Percentiles rank a stretch among this genome's conserved stretches.
Evolutionary conservation across 352 stramenopile genomes (phyloP).

Genomic region (Nothophytophthora sp.): DNA sequence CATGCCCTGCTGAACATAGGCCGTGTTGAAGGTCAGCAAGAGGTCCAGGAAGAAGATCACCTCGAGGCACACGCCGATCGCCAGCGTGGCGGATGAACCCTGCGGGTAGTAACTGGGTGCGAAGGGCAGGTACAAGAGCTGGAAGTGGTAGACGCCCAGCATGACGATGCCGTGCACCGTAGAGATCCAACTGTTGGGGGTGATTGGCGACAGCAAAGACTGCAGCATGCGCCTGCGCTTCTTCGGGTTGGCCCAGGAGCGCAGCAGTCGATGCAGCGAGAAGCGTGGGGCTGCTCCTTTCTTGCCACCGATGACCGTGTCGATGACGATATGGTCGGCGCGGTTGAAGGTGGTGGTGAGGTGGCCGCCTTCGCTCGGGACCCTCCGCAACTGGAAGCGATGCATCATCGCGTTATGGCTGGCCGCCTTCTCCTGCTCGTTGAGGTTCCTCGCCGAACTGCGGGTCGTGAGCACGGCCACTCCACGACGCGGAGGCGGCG

Average conservation of each 20-base stretch:
- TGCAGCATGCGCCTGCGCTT: background rate
- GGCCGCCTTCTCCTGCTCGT: background rate
- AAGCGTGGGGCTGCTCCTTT: background rate
- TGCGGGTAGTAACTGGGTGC: background rate
- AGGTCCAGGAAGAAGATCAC: background rate
- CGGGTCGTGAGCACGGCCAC: too few relatives aligned
- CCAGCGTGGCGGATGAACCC: background rate
- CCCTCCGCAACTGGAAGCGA: background rate
- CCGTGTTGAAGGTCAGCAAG: slow-evolving; percentile 11
- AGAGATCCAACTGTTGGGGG: background rate
- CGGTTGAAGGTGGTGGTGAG: background rate
- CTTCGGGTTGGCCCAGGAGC: background rate
- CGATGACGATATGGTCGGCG: background rate
- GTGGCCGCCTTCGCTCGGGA: background rate
- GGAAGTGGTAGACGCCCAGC: slow-evolving; percentile 2
- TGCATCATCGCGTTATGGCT: background rate
- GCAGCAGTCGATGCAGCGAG: background rate
- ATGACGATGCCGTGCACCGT: slow-evolving; percentile 25
- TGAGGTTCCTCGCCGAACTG: background rate
- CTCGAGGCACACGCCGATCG: background rate
- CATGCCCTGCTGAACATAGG: background rate
- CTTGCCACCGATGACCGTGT: background rate
- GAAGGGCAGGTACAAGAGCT: slow-evolving; percentile 9
- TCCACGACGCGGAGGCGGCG: too few relatives aligned
- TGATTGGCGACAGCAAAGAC: background rate